Percentiles rank a stretch among this genome's conserved stretches.
Evolutionary conservation across 2,329 filamentous ascomycete genomes (phyloP).

Genomic region (Arthroderma sp.): DNA sequence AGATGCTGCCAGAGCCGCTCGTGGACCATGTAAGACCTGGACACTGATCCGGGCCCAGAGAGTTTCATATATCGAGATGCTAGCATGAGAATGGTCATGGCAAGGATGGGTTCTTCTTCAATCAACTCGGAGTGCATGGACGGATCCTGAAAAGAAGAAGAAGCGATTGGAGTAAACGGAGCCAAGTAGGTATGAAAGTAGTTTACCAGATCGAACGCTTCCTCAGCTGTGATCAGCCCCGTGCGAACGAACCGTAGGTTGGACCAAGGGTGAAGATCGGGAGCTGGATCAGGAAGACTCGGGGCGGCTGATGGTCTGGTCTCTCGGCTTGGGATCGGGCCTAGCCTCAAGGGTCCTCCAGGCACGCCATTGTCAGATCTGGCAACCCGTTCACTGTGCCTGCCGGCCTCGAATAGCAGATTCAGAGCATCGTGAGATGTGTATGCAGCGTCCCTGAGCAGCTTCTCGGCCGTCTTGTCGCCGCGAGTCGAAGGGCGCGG

Average conservation of each 20-base stretch:
- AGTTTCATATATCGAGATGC: slow-evolving; percentile 68
- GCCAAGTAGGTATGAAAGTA: slow-evolving; percentile 83
- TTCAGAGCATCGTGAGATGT: slow-evolving; percentile 16
- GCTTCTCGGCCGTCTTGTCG: slow-evolving; percentile 11
- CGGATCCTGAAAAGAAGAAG: slow-evolving; percentile 68
- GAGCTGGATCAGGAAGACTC: slow-evolving; percentile 18
- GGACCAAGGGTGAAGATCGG: slow-evolving; percentile 65
- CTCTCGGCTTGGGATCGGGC: background rate
- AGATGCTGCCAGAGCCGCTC: slow-evolving; percentile 83
- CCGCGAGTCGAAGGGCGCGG: background rate
- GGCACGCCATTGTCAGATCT: background rate
- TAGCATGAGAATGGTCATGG: slow-evolving; percentile 76
- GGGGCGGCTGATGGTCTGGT: slow-evolving; percentile 10
- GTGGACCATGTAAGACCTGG: slow-evolving; percentile 71
- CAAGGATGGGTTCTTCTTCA: slow-evolving; percentile 77
- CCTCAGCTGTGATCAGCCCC: slow-evolving; percentile 78
- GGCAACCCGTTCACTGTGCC: slow-evolving; percentile 15
- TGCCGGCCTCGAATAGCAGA: slow-evolving; percentile 15
- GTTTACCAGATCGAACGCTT: slow-evolving; percentile 76
- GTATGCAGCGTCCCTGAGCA: slow-evolving; percentile 16
- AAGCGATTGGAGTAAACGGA: slow-evolving; percentile 75
- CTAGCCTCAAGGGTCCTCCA: background rate
- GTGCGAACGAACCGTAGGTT: slow-evolving; percentile 77
- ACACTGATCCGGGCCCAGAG: slow-evolving; percentile 59
- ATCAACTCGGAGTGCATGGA: slow-evolving; percentile 63